phyloP scores from a whole-genome alignment of 805 yeast genomes.

The Saturnispora serradocipensis region DNA sequence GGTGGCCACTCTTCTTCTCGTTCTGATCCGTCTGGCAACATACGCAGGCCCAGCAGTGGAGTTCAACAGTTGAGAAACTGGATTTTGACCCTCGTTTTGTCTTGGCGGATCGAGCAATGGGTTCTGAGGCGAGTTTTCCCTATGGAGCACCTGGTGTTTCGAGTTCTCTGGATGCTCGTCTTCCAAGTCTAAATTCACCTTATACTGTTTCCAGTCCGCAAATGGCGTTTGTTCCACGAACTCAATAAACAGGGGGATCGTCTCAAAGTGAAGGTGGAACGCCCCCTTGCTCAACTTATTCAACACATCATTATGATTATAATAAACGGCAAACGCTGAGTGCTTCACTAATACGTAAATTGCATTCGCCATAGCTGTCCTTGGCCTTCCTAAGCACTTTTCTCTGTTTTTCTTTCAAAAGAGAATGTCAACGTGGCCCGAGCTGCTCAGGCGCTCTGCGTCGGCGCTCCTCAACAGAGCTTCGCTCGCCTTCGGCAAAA shows the following conservation, averaged over 20 bases:
- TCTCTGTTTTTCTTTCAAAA: neutral
- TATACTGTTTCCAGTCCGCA: conserved; percentile 3
- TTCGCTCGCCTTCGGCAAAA: conserved; percentile 1
- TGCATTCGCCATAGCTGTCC: neutral
- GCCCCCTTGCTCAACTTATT: conserved; percentile 2
- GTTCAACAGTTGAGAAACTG: conserved; percentile 4
- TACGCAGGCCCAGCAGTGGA: conserved; percentile 7
- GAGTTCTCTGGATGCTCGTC: neutral
- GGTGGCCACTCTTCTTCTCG: conserved; percentile 7
- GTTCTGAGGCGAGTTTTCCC: conserved; percentile 5
- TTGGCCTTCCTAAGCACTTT: neutral
- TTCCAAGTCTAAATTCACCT: neutral
- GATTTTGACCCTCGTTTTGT: conserved; percentile 5
- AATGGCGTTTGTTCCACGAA: conserved; percentile 7
- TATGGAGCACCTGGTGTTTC: conserved; percentile 1
- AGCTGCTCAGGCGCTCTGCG: conserved; percentile 7
- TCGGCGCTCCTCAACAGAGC: conserved; percentile 5
- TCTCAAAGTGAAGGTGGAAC: conserved; percentile 3
- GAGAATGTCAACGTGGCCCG: conserved; percentile 8
- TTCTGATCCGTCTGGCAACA: conserved; percentile 5
- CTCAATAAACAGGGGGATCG: neutral
- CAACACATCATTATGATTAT: conserved; percentile 1
- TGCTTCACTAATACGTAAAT: conserved; percentile 5
- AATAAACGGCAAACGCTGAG: conserved; percentile 4
- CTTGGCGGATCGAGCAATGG: conserved; percentile 8